phyloP scores from a whole-genome alignment of 2,329 filamentous ascomycete species.

The Pseudogymnoascus sp. region DNA sequence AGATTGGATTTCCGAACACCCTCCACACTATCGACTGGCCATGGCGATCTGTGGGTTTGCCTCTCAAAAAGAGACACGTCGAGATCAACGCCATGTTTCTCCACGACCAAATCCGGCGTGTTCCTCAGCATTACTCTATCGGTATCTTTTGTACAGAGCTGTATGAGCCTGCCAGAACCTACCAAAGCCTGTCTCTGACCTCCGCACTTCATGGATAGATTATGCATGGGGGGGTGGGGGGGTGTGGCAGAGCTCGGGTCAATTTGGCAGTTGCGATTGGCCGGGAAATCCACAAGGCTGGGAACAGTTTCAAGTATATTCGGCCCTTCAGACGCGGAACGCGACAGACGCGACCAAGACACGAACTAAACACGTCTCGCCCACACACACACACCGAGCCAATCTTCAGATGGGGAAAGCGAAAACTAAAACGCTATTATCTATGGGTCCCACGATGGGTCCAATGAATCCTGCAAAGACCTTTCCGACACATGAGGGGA shows the following conservation, averaged over 20 bases:
- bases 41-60: slow-evolving; percentile 4
- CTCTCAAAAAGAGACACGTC: slow-evolving; percentile 4
- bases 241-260: slow-evolving; percentile 1
- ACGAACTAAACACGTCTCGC: slow-evolving; percentile 5
- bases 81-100: slow-evolving; percentile 6
- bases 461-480: background rate
- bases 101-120: slow-evolving; percentile 6
- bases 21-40: slow-evolving; percentile 2
- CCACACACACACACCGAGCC: background rate
- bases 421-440: background rate
- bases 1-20: slow-evolving; percentile 5
- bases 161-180: background rate
- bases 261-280: slow-evolving; percentile 2
- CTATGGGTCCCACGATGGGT: background rate
- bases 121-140: slow-evolving; percentile 6
- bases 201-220: slow-evolving; percentile 6
- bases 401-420: background rate
- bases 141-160: background rate
- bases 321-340: slow-evolving; percentile 7
- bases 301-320: slow-evolving; percentile 7
- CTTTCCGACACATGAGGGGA: background rate
- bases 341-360: slow-evolving; percentile 8
- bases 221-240: background rate
- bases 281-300: background rate
- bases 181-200: background rate